Base-by-base conservation (phyloP, 371 early-diverging fungal genomes). In the Mortierella sp. region DNA sequence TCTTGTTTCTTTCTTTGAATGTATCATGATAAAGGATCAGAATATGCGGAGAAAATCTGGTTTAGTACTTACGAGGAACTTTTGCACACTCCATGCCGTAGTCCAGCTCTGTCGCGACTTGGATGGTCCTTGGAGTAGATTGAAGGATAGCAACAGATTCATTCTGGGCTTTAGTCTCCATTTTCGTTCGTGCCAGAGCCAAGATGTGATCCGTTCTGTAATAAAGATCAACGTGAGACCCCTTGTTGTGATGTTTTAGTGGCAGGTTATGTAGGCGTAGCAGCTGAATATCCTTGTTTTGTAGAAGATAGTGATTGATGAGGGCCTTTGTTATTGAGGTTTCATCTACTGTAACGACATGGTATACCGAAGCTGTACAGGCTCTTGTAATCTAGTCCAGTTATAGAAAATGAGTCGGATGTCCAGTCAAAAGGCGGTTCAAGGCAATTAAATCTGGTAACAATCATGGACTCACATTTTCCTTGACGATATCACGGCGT, bases 341-440 rank as follows among this genome's bases (percentile, higher is more conserved):
- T 47, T 79, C 80, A 26, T 74, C 64, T 54, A 43, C 51, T 13
- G 68, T 17, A n/a, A 56, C 28, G 15, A 79, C 61, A 2, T 62
- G 70, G 35, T 70, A 79, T 2, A 74, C 40, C 1, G 80, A 79
- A 0, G 80, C 73, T 23, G 80, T 57, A 37, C 70, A 73, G 22
- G 34, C 19, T 37, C 69, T 70, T 9, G 80, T 63, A 34, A 73
- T 64, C 80, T 79, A 56, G 26, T 26, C 12, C 40, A 5, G 49
- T 51, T n/a, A n/a, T n/a, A n/a, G n/a, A 23, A 40, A 3, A 29
- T 17, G 3, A 26, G 34, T 17, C 3, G 32, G 22, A 26, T 10
- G 5, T 32, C 57, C 31, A 56, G 28, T 29, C 19, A 19, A 56
- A 56, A 45, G n/a, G 23, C 7, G 6, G 54, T 56, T 22, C 3